Percentiles rank a stretch among this genome's conserved stretches.
These are phyloP conservation scores for Pelargonium nanum DNA, from an alignment of 345 rosid species.

Conservation along the genomic window DNA sequence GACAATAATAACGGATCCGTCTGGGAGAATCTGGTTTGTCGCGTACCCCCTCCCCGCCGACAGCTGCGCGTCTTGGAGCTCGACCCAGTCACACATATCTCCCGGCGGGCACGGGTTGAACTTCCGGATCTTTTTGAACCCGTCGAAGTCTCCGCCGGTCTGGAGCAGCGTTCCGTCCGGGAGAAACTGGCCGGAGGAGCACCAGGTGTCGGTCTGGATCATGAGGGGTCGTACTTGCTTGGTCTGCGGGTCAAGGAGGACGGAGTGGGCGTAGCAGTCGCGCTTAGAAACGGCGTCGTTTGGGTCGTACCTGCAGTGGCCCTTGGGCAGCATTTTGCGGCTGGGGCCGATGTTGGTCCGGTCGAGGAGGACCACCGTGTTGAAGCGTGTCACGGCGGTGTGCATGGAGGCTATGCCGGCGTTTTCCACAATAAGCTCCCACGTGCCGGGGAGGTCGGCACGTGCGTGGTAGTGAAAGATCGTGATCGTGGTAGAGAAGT, in stretches of 20 bases:
- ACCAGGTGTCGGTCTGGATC: conserved; percentile 73
- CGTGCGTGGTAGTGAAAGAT: not conserved
- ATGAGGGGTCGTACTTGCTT: conserved; percentile 44
- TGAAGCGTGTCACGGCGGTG: conserved; percentile 90
- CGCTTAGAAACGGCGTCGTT: conserved; percentile 39
- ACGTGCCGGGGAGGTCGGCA: conserved; percentile 67
- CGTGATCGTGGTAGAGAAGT: conserved; percentile 4
- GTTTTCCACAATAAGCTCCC: conserved; percentile 59
- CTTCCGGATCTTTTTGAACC: conserved; percentile 40
- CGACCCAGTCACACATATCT: conserved; percentile 56
- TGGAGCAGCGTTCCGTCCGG: conserved; percentile 64
- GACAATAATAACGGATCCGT: conserved; percentile 59
- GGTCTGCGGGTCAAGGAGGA: conserved; percentile 36
- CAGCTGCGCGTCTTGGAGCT: conserved; percentile 37
- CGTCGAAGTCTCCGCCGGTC: conserved; percentile 62
- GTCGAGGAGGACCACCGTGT: conserved; percentile 81
- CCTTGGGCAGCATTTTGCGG: conserved; percentile 38
- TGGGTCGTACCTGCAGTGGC: conserved; percentile 52
- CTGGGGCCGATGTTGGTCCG: conserved; percentile 81
- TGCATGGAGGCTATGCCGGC: conserved; percentile 95
- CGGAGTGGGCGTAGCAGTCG: conserved; percentile 80
- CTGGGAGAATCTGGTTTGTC: conserved; percentile 59
- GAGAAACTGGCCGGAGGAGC: conserved; percentile 66
- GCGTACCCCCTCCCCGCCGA: conserved; percentile 58
- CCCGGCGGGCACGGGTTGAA: conserved; percentile 42